Base-by-base conservation (phyloP, 352 stramenopile genomes). In the Globisporangium echinulatum region DNA sequence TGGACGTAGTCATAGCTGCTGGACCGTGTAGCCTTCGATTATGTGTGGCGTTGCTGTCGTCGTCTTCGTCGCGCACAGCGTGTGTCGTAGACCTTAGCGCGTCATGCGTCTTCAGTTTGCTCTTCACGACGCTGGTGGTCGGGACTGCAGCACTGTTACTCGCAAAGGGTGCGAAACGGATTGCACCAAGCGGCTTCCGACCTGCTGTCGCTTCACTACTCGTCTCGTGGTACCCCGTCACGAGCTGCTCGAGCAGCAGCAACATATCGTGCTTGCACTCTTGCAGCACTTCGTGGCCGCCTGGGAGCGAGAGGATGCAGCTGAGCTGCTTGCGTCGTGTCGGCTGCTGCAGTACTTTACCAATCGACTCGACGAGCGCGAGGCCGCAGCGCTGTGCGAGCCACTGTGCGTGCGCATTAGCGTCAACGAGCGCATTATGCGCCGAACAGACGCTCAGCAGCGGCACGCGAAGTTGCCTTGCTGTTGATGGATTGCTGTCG, bases 281-380 rank as follows among this genome's bases (percentile, higher is more conserved):
- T 66, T 98, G 94, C 56, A 98, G 86, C 37, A 98, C 67, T 55
- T 98, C 94, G 60, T 98, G 96, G 7, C 96, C 96, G 10, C 88
- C 81, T 49, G 93, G 77, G 10, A 98, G 67, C 92, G 90, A 98
- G 7, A 88, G 42, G 14, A 88, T 65, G 59, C 71, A 85, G 39
- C 68, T 82, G 62, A 49, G 52, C 14, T 42, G 43, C 38, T 63
- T 71, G 9, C 43, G 15, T 8, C 48, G 43, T 0, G 51, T 42
- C 10, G 46, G 47, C 15, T 69, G 52, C 1, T 66, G 57, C 5
- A 97, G 68, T 14, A 80, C 87, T 67, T 95, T 83, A 38, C 79
- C 76, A 49, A 97, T 85, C 19, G 75, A 96, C n/a, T 92, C 64
- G 2, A 89, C 88, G 19, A 94, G 64, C 13, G 76, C 69, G 5